phyloP scores from a whole-genome alignment of 192 early-diverging fungal species.

The Pilaira anomala region DNA sequence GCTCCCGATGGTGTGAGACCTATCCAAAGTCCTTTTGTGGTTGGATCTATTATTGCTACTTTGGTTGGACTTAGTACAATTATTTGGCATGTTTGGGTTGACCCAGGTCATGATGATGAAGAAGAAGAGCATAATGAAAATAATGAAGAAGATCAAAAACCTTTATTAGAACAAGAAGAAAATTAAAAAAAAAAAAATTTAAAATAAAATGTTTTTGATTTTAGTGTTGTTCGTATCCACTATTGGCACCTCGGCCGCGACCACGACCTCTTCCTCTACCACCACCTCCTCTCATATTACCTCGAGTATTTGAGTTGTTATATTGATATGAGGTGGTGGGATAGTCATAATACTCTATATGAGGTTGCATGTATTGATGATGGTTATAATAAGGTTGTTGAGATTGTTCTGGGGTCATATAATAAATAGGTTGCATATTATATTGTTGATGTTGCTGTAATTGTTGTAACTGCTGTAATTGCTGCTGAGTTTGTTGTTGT shows the following conservation, averaged over 20 bases:
- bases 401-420: background rate
- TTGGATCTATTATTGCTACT: slow-evolving; percentile 67
- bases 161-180: too few species aligned
- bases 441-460: background rate
- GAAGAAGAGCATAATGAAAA: background rate
- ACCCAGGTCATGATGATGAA: slow-evolving; percentile 11
- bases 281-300: background rate
- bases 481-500: too few species aligned
- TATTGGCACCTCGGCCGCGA: too few species aligned
- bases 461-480: too few species aligned
- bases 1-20: slow-evolving; percentile 47
- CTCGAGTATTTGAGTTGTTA: background rate
- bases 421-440: slow-evolving; percentile 3
- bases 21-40: slow-evolving; percentile 59
- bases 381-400: slow-evolving; percentile 1
- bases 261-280: slow-evolving; percentile 12
- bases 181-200: too few species aligned
- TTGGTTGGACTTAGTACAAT: slow-evolving; percentile 71
- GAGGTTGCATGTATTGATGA: background rate
- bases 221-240: too few species aligned
- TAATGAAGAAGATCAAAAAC: too few species aligned
- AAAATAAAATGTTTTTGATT: too few species aligned
- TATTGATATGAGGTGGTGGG: background rate
- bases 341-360: background rate
- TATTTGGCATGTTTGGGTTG: slow-evolving; percentile 62